Evolutionary conservation across 2,329 filamentous ascomycete genomes (phyloP), one percentile per base, ranked within the genome.

Genomic region (Fusarium chlamydosporum): DNA sequence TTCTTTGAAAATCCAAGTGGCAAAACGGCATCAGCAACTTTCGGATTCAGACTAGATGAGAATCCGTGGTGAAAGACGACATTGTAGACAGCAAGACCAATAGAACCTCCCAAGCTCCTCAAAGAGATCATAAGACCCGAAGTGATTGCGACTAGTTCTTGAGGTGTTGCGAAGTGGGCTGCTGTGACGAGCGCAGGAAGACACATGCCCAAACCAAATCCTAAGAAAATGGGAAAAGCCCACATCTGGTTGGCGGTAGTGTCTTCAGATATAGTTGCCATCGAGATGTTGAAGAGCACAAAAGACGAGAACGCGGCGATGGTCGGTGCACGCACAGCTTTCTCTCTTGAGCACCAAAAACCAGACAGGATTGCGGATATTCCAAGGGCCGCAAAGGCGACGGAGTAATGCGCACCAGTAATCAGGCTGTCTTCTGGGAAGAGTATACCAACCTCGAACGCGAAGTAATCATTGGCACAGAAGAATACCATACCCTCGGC

Each of bases 141-240:
- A 10, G 56, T 18, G 0, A 60, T 57, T 1, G 52, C 42, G 6
- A 60, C 29, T 6, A 60, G 3, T 1, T 41, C 29, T 23, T 23
- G 41, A 1, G 56, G 41, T 2, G 56, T 56, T 23, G 48, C 51
- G 18, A 59, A 56, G 27, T 60, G 52, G 9, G 52, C 56, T 16
- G 38, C 41, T 33, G 56, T 59, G 23, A 59, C 54, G 4, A 59
- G 10, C 1, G 51, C 27, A 9, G 56, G 40, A 6, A 59, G 29
- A 15, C 56, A 45, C 6, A 57, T 33, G 3, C 56, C 56, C 6
- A 57, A 6, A 7, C 56, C 52, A 6, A 41, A 12, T 8, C 51
- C 56, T 1, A 56, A 5, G 12, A 18, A 26, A 2, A 48, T 18
- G 1, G 41, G 41, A 1, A 41, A 60, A 7, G 12, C 11, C 52